Evolutionary conservation across 2,329 filamentous ascomycete species (phyloP).

Genomic region (Aspergillus fijiensis): DNA sequence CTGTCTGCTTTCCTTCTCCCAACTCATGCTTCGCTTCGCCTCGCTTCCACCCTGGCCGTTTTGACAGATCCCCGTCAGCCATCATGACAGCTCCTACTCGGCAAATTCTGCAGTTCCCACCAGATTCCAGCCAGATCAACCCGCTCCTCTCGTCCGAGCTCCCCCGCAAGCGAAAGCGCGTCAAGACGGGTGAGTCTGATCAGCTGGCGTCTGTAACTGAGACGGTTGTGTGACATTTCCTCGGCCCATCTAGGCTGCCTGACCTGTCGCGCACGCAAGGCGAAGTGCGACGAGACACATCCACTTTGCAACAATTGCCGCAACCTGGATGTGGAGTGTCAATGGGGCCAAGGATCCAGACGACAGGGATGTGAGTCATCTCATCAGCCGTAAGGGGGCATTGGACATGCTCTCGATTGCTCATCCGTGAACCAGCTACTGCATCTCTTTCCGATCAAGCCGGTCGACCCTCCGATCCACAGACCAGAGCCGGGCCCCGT

Average conservation of each 20-base stretch:
- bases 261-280: not conserved
- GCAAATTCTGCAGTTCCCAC: too few relatives aligned
- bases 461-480: not conserved
- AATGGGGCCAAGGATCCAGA: not conserved
- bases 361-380: not conserved
- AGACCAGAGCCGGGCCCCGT: not conserved
- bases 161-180: not conserved
- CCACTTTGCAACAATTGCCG: not conserved
- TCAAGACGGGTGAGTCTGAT: not conserved
- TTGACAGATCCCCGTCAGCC: too few relatives aligned
- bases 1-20: too few relatives aligned
- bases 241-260: not conserved
- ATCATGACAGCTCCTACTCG: too few relatives aligned
- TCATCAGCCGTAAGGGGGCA: too few relatives aligned
- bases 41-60: too few relatives aligned
- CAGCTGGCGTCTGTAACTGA: too few relatives aligned
- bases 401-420: not conserved
- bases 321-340: not conserved
- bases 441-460: not conserved
- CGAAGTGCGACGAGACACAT: not conserved
- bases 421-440: not conserved
- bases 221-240: not conserved
- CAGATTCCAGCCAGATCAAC: too few relatives aligned
- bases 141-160: too few relatives aligned
- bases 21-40: too few relatives aligned